Evolutionary conservation across 257 asterid species (phyloP).

Genomic region (Linaria vulgaris): DNA sequence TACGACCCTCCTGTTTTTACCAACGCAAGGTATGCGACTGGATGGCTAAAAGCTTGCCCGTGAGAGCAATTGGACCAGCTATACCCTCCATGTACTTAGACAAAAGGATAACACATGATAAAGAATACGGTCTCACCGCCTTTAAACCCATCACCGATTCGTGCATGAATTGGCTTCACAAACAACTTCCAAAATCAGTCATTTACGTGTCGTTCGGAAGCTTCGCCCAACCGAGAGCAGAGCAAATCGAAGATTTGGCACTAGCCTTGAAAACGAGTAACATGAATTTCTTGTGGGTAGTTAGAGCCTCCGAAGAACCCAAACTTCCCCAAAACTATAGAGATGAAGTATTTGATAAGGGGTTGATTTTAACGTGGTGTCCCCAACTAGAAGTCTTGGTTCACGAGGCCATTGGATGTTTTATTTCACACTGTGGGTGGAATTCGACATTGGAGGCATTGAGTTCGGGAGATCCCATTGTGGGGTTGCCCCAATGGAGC

Average conservation of each 20-base stretch:
- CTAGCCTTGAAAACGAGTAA: constrained; percentile 29
- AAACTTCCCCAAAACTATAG: constrained; percentile 26
- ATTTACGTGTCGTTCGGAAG: constrained; percentile 44
- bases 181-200: constrained; percentile 15
- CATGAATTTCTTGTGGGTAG: constrained; percentile 44
- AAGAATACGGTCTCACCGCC: constrained; percentile 32
- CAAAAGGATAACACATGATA: constrained; percentile 26
- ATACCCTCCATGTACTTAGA: constrained; percentile 36
- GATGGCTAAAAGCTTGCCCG: constrained; percentile 25
- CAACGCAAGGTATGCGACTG: constrained; percentile 30
- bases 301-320: constrained; percentile 35
- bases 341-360: constrained; percentile 20
- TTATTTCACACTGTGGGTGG: constrained; percentile 57
- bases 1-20: no score
- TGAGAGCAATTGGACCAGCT: constrained; percentile 36
- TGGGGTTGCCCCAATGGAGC: constrained; percentile 38
- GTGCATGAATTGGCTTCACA: constrained; percentile 35
- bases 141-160: constrained; percentile 31
- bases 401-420: constrained; percentile 42
- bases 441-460: no score
- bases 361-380: constrained; percentile 25
- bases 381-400: constrained; percentile 33
- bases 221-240: constrained; percentile 6
- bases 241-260: constrained; percentile 34
- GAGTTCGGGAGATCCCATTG: constrained; percentile 36